Percentiles rank a stretch among this genome's conserved stretches.
phyloP scores from a whole-genome alignment of 2,329 filamentous ascomycete genomes.

The Decorospora gaudefroyi region DNA sequence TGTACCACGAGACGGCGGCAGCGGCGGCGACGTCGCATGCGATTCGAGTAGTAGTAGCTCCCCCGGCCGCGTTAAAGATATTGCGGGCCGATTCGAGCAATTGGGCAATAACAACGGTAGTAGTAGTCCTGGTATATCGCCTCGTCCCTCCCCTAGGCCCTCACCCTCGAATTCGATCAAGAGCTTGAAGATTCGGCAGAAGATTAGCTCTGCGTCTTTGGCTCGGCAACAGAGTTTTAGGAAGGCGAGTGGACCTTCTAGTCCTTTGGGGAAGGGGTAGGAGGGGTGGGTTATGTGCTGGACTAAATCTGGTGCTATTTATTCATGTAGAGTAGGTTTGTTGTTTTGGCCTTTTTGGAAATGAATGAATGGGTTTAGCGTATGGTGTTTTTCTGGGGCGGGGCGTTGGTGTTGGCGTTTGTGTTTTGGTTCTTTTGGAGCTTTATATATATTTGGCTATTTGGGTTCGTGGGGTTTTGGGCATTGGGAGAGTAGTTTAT shows the following conservation, averaged over 20 bases:
- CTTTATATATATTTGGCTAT: no score
- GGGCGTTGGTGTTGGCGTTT: not conserved
- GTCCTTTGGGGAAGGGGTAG: slow-evolving; percentile 5
- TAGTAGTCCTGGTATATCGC: slow-evolving; percentile 9
- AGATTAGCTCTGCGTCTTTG: slow-evolving; percentile 23
- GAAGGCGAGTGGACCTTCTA: not conserved
- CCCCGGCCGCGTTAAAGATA: slow-evolving; percentile 35
- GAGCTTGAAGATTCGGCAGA: slow-evolving; percentile 33
- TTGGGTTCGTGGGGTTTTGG: no score
- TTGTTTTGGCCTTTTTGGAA: not conserved
- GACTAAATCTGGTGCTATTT: not conserved
- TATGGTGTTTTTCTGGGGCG: not conserved
- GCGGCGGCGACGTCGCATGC: no score
- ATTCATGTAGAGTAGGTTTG: not conserved
- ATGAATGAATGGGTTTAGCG: not conserved
- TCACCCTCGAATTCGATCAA: slow-evolving; percentile 29
- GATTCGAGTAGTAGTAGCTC: slow-evolving; percentile 10
- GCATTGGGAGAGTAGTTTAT: no score
- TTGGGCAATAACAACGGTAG: slow-evolving; percentile 13
- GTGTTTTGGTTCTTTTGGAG: no score
- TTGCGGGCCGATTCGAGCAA: slow-evolving; percentile 40
- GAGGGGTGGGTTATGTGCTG: not conserved
- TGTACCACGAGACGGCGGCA: slow-evolving; percentile 20
- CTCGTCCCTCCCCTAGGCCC: slow-evolving; percentile 20
- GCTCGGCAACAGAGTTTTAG: slow-evolving; percentile 8